Base-by-base conservation (phyloP, 306 rosid genomes). In the Erythrophleum fordii region DNA sequence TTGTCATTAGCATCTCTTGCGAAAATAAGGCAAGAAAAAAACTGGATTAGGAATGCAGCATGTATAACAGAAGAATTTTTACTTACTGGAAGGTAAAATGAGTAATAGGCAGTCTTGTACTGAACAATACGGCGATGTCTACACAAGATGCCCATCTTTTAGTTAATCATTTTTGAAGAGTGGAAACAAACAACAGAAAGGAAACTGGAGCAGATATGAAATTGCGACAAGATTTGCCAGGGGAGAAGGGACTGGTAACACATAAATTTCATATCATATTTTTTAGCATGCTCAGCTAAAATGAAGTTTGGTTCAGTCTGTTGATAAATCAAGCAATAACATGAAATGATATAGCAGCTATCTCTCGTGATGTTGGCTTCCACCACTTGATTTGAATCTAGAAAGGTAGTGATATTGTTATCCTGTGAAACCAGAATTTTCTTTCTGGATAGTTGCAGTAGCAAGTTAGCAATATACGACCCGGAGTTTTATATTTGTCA, bases 71-170 rank as follows among this genome's bases (percentile, higher is more conserved):
- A 69, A 44, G 39, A 61, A 45, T n/a, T 69, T 66, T 51, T 71
- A 80, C 98, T 88, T 81, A 94, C 95, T 5, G 97, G 97, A 69
- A 92, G 94, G 88, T 94, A 92, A 81, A 94, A 91, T 48, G 98
- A 94, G 84, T 94, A 94, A 75, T 94, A 94, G 44, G 92, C 91
- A 20, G 98, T 92, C 87, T 94, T 94, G 87, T 88, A 92, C 82
- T 94, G 97, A 87, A 94, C 97, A 85, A 94, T 91, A 16, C 91
- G 90, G 4, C 83, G 97, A 87, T 94, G 93, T 82, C 98, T 94
- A 92, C 92, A 91, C 22, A 64, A 82, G 16, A 82, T 71, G 31
- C 3, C 71, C 35, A 22, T 5, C 28, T 48, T 11, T 62, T 76
- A 56, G 83, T 76, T 35, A 60, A 34, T 39, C 51, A 45, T 37